A percentile compares a stretch with the other conserved stretches of the same genome.
Evolutionary conservation across 1,284 basidiomycete species (phyloP).

Genomic region (Laetiporus sulphureus): DNA sequence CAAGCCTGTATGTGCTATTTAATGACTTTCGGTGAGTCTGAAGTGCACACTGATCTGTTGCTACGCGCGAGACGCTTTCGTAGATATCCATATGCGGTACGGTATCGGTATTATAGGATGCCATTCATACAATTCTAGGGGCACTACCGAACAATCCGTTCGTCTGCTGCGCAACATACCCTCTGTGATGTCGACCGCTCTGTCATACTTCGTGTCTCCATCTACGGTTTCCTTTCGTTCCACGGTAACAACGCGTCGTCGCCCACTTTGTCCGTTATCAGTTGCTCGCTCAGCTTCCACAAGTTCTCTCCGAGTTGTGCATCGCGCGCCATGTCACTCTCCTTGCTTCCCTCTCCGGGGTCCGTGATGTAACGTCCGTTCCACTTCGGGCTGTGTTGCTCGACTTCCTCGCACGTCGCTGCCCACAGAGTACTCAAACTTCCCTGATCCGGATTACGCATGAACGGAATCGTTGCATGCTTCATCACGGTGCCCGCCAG

Average conservation of each 20-base stretch:
- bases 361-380: conserved; percentile 36
- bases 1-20: too few species aligned
- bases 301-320: conserved; percentile 30
- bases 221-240: conserved; percentile 7
- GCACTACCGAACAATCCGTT: too few species aligned
- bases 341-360: conserved; percentile 28
- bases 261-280: conserved; percentile 29
- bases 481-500: conserved; percentile 29
- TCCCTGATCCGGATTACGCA: conserved; percentile 31
- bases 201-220: conserved; percentile 57
- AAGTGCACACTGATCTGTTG: too few species aligned
- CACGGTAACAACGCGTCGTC: conserved; percentile 26
- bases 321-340: conserved; percentile 31
- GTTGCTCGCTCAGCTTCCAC: conserved; percentile 30
- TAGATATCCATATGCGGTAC: too few species aligned
- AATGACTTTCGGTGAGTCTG: too few species aligned
- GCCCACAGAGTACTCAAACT: conserved; percentile 29
- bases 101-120: too few species aligned
- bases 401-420: conserved; percentile 31
- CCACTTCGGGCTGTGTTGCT: conserved; percentile 23
- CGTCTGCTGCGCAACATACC: too few species aligned
- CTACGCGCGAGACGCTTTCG: too few species aligned
- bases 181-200: too few species aligned
- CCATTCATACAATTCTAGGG: too few species aligned
- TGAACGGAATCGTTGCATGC: conserved; percentile 27